Evolutionary conservation across 352 stramenopile genomes (phyloP).

Genomic region (Phytophthora syringae): DNA sequence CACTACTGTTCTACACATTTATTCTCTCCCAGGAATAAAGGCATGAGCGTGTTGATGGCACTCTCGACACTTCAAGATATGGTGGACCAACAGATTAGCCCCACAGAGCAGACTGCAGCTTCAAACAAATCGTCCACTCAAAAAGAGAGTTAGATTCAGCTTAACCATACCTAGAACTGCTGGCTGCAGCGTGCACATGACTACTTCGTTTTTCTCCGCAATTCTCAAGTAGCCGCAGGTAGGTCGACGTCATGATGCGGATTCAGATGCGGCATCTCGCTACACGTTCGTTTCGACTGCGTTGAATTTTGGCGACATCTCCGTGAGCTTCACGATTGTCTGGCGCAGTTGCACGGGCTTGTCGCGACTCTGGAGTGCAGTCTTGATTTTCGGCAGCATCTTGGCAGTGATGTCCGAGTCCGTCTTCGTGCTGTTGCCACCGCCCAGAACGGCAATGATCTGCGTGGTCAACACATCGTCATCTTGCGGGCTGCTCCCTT

Average conservation of each 20-base stretch:
- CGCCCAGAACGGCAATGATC: slow-evolving; percentile 18
- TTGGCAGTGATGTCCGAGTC: slow-evolving; percentile 5
- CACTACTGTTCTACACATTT: too few species aligned
- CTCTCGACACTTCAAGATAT: too few species aligned
- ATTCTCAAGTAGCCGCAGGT: not conserved
- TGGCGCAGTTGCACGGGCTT: slow-evolving; percentile 13
- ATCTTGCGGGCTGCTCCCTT: slow-evolving; percentile 6
- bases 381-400: slow-evolving; percentile 25
- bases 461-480: slow-evolving; percentile 18
- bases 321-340: slow-evolving; percentile 23
- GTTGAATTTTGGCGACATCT: slow-evolving; percentile 17
- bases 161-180: too few species aligned
- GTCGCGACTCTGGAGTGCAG: slow-evolving; percentile 6
- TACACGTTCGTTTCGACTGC: not conserved
- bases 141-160: too few species aligned
- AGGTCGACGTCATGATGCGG: not conserved
- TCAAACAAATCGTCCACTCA: too few species aligned
- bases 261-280: not conserved
- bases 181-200: too few species aligned
- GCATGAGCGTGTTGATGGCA: too few species aligned
- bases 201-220: too few species aligned
- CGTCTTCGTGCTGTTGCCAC: slow-evolving; percentile 1
- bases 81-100: too few species aligned
- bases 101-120: too few species aligned
- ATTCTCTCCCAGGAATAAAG: too few species aligned